These are phyloP conservation scores for Taphrina flavorubra DNA, from an alignment of 1,139 yeast genomes.

Conservation along the genomic window DNA sequence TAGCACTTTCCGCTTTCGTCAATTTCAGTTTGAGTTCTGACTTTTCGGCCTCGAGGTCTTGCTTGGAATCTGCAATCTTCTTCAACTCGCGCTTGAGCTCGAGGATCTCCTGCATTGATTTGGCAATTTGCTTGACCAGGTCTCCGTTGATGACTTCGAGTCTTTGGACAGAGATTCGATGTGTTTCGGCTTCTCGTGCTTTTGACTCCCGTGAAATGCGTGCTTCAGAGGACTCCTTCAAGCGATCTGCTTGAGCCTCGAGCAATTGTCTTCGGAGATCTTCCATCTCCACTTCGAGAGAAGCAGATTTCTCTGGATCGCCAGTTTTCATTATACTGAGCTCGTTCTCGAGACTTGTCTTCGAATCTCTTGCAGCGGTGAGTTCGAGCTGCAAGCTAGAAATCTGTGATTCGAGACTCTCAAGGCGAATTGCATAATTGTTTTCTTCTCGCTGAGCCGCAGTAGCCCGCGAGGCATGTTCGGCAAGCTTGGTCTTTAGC, in stretches of 20 bases:
- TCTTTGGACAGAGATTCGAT: conserved; percentile 31
- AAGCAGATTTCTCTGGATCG: conserved; percentile 6
- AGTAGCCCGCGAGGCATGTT: neutral
- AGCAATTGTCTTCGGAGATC: conserved; percentile 21
- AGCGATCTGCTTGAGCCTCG: conserved; percentile 11
- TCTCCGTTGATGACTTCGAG: conserved; percentile 36
- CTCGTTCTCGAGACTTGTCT: conserved; percentile 14
- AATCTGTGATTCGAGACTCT: conserved; percentile 9
- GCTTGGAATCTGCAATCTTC: conserved; percentile 21
- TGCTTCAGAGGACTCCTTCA: conserved; percentile 3
- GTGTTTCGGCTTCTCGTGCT: conserved; percentile 24
- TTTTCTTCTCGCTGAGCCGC: neutral
- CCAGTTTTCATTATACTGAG: conserved; percentile 7
- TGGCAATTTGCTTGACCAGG: conserved; percentile 39
- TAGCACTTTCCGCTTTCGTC: conserved; percentile 28
- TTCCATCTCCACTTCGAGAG: conserved; percentile 24
- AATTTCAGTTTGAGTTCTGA: conserved; percentile 24
- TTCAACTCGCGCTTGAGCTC: conserved; percentile 39
- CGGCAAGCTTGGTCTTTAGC: conserved; percentile 1
- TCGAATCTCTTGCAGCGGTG: neutral
- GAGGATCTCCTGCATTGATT: conserved; percentile 32
- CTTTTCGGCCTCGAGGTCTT: conserved; percentile 21
- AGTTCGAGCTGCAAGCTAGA: neutral
- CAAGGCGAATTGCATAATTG: neutral
- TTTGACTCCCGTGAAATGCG: conserved; percentile 12